Conservation (phyloP, 768 basidiomycete species). For the Mycena polygramma region DNA sequence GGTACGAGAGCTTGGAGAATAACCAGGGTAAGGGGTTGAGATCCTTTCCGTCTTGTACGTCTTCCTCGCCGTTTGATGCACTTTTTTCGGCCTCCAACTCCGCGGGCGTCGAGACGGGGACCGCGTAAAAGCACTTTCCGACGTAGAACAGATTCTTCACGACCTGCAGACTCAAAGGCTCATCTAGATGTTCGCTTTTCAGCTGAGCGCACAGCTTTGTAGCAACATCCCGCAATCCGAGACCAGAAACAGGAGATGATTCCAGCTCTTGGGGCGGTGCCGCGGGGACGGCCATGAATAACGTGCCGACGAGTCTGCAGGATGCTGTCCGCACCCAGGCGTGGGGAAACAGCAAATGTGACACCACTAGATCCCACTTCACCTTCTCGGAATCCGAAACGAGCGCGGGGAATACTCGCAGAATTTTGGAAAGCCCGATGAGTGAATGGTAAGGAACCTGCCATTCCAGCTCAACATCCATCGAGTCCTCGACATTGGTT, state of each 20-base stretch:
- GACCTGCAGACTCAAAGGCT: conserved; percentile 79
- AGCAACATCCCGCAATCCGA: conserved; percentile 77
- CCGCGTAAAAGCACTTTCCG: conserved; percentile 83
- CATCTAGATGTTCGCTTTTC: conserved; percentile 84
- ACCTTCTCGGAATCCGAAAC: conserved; percentile 61
- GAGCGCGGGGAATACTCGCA: conserved; percentile 68
- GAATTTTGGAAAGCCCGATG: conserved; percentile 71
- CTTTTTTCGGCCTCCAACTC: conserved; percentile 46
- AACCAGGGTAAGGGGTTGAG: conserved; percentile 86
- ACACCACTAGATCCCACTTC: conserved; percentile 72
- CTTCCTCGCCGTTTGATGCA: conserved; percentile 43
- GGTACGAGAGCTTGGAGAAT: conserved; percentile 94
- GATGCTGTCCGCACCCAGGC: conserved; percentile 92
- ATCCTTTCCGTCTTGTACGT: conserved; percentile 45
- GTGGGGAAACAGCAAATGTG: conserved; percentile 89
- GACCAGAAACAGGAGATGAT: conserved; percentile 63
- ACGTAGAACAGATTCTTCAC: conserved; percentile 95
- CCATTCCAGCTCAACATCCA: conserved; percentile 79
- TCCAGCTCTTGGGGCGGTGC: conserved; percentile 52
- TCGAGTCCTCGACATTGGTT: conserved; percentile 58
- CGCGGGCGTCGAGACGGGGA: conserved; percentile 46
- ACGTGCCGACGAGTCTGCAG: conserved; percentile 77
- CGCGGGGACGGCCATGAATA: conserved; percentile 70
- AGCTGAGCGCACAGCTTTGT: conserved; percentile 82
- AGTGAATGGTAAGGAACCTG: conserved; percentile 87